Conservation (phyloP, 176 grass and related monocot genomes). For the Aegilops bicornis region DNA sequence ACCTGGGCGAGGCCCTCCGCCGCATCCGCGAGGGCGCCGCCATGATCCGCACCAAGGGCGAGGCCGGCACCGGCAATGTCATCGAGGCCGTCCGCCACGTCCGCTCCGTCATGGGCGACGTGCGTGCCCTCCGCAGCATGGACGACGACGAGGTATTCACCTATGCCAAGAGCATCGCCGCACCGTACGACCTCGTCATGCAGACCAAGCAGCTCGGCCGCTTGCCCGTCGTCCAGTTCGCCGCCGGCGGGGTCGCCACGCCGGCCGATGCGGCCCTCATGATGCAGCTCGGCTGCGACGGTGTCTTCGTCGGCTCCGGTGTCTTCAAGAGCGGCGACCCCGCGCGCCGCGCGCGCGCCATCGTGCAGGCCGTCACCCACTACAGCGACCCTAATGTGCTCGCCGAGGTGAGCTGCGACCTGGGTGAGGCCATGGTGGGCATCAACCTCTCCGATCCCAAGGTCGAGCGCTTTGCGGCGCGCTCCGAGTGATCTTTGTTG, state of each 20-base stretch:
- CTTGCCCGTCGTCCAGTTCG: slow-evolving; percentile 74
- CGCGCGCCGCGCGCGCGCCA: slow-evolving; percentile 50
- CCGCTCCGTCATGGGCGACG: slow-evolving; percentile 63
- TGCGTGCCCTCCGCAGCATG: slow-evolving; percentile 66
- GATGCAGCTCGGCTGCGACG: slow-evolving; percentile 78
- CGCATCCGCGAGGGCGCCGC: slow-evolving; percentile 72
- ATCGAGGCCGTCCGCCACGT: slow-evolving; percentile 71
- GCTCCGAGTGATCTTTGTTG: slow-evolving; percentile 48
- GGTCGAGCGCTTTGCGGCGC: slow-evolving; percentile 59
- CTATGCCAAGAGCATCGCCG: slow-evolving; percentile 59
- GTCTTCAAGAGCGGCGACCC: slow-evolving; percentile 83
- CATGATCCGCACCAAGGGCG: slow-evolving; percentile 88
- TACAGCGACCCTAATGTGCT: slow-evolving; percentile 71
- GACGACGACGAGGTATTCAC: slow-evolving; percentile 82
- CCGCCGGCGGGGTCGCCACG: slow-evolving; percentile 54
- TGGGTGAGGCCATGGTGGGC: slow-evolving; percentile 80
- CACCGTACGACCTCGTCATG: slow-evolving; percentile 65
- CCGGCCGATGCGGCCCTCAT: slow-evolving; percentile 67
- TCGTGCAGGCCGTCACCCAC: slow-evolving; percentile 67
- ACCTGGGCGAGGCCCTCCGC: slow-evolving; percentile 67
- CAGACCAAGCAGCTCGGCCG: slow-evolving; percentile 68
- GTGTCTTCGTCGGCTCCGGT: slow-evolving; percentile 75
- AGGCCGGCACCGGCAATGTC: slow-evolving; percentile 71
- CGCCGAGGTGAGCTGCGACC: slow-evolving; percentile 56
- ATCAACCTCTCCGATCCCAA: slow-evolving; percentile 59